phyloP scores from a whole-genome alignment of 2,329 filamentous ascomycete genomes.

The Cladosporium colombiae region DNA sequence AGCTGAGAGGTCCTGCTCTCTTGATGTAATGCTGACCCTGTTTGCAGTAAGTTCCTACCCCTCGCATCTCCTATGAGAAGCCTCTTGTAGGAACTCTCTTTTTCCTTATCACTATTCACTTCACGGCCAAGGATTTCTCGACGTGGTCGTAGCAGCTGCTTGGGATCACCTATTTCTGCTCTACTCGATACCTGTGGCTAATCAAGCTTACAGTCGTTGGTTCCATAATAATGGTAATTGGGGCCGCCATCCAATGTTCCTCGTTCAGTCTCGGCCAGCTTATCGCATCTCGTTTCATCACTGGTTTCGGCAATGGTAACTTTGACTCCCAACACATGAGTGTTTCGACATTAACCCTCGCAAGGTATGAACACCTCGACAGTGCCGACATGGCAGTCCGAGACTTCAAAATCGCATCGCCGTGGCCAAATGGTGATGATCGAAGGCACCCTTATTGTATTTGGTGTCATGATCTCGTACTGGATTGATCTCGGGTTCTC shows the following conservation, averaged over 20 bases:
- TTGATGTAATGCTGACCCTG: background rate
- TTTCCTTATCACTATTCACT: no score
- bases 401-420: conserved; percentile 53
- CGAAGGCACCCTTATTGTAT: conserved; percentile 51
- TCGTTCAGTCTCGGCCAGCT: conserved; percentile 49
- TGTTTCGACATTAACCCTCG: conserved; percentile 43
- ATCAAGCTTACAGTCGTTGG: conserved; percentile 37
- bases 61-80: background rate
- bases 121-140: no score
- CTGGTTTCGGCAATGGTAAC: conserved; percentile 55
- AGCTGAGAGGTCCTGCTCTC: no score
- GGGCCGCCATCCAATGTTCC: conserved; percentile 50
- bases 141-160: no score
- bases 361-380: conserved; percentile 53
- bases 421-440: conserved; percentile 56
- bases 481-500: conserved; percentile 54
- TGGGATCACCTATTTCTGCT: background rate
- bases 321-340: conserved; percentile 34
- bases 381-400: conserved; percentile 54
- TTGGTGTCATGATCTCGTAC: conserved; percentile 41
- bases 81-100: no score
- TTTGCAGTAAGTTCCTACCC: background rate
- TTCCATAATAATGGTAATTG: conserved; percentile 53
- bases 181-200: background rate
- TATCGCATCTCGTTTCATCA: conserved; percentile 54